A percentile compares a stretch with the other conserved stretches of the same genome.
Evolutionary conservation across 2,329 filamentous ascomycete genomes (phyloP).

Genomic region (Boeremia exigua): DNA sequence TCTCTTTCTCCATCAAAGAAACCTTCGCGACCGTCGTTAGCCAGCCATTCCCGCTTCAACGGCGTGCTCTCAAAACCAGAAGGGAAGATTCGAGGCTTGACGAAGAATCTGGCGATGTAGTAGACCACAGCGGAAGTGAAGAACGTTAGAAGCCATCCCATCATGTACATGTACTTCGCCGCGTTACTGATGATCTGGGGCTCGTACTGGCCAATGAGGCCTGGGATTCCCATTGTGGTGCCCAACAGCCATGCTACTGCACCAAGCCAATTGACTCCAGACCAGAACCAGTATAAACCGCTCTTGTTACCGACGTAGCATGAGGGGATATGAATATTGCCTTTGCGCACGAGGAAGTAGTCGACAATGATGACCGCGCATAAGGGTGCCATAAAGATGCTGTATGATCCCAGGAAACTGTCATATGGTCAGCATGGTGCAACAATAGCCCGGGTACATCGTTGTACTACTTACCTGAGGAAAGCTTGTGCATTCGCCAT

Average conservation of each 20-base stretch:
- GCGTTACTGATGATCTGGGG: conserved; percentile 41
- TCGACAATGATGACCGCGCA: conserved; percentile 50
- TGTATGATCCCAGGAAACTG: conserved; percentile 52
- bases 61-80: conserved; percentile 25
- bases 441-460: background rate
- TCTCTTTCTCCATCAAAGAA: conserved; percentile 40
- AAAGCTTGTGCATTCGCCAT: conserved; percentile 50
- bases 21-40: conserved; percentile 35
- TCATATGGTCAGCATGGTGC: background rate
- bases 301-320: conserved; percentile 40
- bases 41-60: conserved; percentile 28
- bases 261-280: conserved; percentile 45
- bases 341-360: conserved; percentile 47
- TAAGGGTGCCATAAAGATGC: conserved; percentile 52
- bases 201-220: conserved; percentile 40
- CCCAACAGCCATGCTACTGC: conserved; percentile 37
- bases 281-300: conserved; percentile 40
- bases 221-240: conserved; percentile 44
- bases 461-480: conserved; percentile 26
- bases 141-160: conserved; percentile 45
- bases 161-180: conserved; percentile 45
- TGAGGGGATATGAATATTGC: conserved; percentile 51
- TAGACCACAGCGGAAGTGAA: conserved; percentile 38
- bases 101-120: conserved; percentile 23
- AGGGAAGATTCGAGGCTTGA: conserved; percentile 28